Evolutionary conservation across 306 rosid species (phyloP), one percentile per base, ranked within the genome.

Genomic region (Cucumis sativus): DNA sequence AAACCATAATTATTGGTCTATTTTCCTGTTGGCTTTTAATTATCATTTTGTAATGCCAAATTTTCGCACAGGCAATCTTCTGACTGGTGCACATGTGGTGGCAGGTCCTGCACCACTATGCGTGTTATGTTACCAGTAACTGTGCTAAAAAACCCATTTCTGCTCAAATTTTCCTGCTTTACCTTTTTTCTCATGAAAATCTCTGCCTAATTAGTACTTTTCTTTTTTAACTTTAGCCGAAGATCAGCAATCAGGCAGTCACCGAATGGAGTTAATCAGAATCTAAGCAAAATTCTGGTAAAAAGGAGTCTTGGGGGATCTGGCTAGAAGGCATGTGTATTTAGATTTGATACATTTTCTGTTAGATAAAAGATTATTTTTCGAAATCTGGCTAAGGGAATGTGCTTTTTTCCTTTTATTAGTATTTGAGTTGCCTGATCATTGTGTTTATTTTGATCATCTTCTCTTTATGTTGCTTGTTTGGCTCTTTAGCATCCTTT

Each of bases 41-140:
- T 55, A 69, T 56, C 56, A 56, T 82, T 77, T 80, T 76, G 45
- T 68, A 74, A 79, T 66, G 52, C 64, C 75, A 56, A 68, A 40
- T 43, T 66, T 81, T 84, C 76, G 78, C 81, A 74, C 84, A 82
- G 87, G 80, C 85, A 76, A 77, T 82, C 81, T 87, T 84, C 92
- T 91, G 84, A 92, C 87, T 65, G 79, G 83, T 88, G 92, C 87
- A 88, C 81, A 84, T 90, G 93, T 90, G 97, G 97, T 88, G 88
- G 96, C 96, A 92, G 97, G 96, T 91, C 84, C 83, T 90, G 95
- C 93, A 82, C 98, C 91, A 87, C 95, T 78, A 80, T 88, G 85
- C 86, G 88, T 83, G 96, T 85, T 86, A 86, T 89, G 84, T 85
- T 88, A 85, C 88, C 91, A 86, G 97, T 86, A 80, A 86, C 86